These are phyloP conservation scores for Hygrophoropsis aurantiaca DNA, from an alignment of 768 basidiomycete genomes.

Conservation along the genomic window DNA sequence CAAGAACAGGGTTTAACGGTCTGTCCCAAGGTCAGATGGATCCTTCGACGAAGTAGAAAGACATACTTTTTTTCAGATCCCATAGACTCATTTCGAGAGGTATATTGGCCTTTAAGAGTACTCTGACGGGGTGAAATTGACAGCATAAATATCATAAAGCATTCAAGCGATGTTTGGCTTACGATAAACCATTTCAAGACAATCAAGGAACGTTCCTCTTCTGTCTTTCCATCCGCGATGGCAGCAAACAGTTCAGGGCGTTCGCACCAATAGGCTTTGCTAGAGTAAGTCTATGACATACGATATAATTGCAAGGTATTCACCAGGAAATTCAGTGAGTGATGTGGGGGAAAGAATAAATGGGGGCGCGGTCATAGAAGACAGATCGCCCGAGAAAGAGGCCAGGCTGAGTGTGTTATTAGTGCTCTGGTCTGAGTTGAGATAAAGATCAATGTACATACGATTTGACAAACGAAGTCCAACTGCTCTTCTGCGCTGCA, in stretches of 20 bases:
- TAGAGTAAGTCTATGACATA: not conserved
- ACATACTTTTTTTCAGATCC: conserved; percentile 96
- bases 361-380: conserved; percentile 79
- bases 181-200: conserved; percentile 98
- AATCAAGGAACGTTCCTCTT: conserved; percentile 71
- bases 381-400: conserved; percentile 85
- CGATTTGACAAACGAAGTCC: conserved; percentile 92
- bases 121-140: conserved; percentile 47
- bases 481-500: conserved; percentile 78
- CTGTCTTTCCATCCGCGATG: conserved; percentile 74
- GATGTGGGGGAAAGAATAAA: conserved; percentile 93
- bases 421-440: conserved; percentile 5
- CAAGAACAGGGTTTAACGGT: conserved; percentile 93
- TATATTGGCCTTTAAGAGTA: conserved; percentile 95
- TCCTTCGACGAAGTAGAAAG: conserved; percentile 1
- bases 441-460: conserved; percentile 36
- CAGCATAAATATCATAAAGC: not conserved
- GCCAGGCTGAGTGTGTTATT: conserved; percentile 55
- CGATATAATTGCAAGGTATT: conserved; percentile 18
- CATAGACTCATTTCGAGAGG: conserved; percentile 90
- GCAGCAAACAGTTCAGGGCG: conserved; percentile 86
- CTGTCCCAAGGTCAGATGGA: conserved; percentile 38
- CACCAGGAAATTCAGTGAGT: conserved; percentile 89
- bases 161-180: conserved; percentile 22
- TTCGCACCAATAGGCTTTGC: conserved; percentile 95